Percentiles rank a stretch among this genome's conserved stretches.
Evolutionary conservation across 768 basidiomycete species (phyloP).

Genomic region (Thelephora ganbajun): DNA sequence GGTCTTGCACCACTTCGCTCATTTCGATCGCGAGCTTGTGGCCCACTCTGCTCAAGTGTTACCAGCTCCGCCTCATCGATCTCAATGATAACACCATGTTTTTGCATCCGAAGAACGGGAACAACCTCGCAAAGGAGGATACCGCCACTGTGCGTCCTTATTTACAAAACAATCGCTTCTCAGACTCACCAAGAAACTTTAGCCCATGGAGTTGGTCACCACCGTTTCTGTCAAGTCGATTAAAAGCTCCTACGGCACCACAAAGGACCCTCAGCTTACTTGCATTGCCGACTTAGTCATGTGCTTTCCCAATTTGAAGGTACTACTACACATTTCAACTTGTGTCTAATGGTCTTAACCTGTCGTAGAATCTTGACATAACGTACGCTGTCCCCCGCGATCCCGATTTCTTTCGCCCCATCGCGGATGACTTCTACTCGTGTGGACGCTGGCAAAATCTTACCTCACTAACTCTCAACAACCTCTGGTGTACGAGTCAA

Average conservation of each 20-base stretch:
- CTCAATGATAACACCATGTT: slow-evolving; percentile 45
- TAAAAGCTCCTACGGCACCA: slow-evolving; percentile 37
- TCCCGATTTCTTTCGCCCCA: slow-evolving; percentile 15
- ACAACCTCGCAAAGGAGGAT: slow-evolving; percentile 3
- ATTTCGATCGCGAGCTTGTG: slow-evolving; percentile 43
- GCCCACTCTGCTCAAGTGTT: slow-evolving; percentile 33
- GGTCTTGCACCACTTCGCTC: slow-evolving; percentile 52
- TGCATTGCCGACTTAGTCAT: slow-evolving; percentile 40
- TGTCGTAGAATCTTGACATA: slow-evolving; percentile 23
- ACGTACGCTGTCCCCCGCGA: slow-evolving; percentile 27
- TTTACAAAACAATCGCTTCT: neutral
- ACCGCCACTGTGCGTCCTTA: slow-evolving; percentile 9
- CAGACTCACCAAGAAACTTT: neutral
- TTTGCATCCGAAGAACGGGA: slow-evolving; percentile 5
- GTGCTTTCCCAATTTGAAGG: slow-evolving; percentile 44
- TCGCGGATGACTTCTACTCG: slow-evolving; percentile 40
- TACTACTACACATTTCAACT: slow-evolving; percentile 11
- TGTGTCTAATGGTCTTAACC: neutral
- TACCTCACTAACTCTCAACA: slow-evolving; percentile 37
- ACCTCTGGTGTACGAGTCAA: slow-evolving; percentile 33
- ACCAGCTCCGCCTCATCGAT: slow-evolving; percentile 30
- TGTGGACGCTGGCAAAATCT: slow-evolving; percentile 42
- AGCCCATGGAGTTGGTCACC: slow-evolving; percentile 35
- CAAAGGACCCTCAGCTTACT: slow-evolving; percentile 34
- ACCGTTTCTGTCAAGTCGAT: slow-evolving; percentile 36